These are phyloP conservation scores for Sclerotinia spermophila DNA, from an alignment of 2,329 filamentous ascomycete genomes.

Conservation along the genomic window DNA sequence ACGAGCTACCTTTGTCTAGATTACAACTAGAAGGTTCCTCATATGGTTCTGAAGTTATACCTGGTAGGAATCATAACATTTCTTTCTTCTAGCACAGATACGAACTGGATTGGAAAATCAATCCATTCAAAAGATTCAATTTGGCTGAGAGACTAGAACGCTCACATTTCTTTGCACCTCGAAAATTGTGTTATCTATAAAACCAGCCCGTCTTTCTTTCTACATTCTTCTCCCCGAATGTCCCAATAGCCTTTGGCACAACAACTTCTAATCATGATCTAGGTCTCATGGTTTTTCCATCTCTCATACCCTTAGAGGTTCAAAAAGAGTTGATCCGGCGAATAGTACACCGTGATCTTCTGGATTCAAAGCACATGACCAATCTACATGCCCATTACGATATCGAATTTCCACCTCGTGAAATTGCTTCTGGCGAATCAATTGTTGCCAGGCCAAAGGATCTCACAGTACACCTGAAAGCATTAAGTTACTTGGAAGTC, in stretches of 20 bases:
- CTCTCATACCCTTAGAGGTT: slow-evolving; percentile 63
- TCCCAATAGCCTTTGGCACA: not conserved
- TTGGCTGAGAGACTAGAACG: not conserved
- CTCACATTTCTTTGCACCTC: not conserved
- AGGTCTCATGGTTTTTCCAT: slow-evolving; percentile 79
- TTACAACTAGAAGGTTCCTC: not conserved
- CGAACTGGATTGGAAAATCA: not conserved
- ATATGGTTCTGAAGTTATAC: slow-evolving; percentile 57
- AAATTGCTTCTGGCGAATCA: not conserved
- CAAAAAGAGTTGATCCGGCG: slow-evolving; percentile 69
- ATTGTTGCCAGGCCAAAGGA: slow-evolving; percentile 67
- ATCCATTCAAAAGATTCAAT: not conserved
- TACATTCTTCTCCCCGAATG: not conserved
- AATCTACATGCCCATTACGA: slow-evolving; percentile 86
- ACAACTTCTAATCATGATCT: slow-evolving; percentile 25
- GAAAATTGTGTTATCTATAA: not conserved
- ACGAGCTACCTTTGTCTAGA: not conserved
- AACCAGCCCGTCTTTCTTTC: not conserved
- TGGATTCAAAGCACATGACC: slow-evolving; percentile 70
- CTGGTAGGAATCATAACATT: slow-evolving; percentile 51
- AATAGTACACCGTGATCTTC: slow-evolving; percentile 74
- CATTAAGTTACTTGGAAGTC: slow-evolving; percentile 65
- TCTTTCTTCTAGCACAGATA: not conserved
- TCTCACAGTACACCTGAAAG: slow-evolving; percentile 62
- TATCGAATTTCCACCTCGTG: slow-evolving; percentile 54